Evolutionary conservation across 805 yeast genomes (phyloP).

Genomic region (Candida insectalens): DNA sequence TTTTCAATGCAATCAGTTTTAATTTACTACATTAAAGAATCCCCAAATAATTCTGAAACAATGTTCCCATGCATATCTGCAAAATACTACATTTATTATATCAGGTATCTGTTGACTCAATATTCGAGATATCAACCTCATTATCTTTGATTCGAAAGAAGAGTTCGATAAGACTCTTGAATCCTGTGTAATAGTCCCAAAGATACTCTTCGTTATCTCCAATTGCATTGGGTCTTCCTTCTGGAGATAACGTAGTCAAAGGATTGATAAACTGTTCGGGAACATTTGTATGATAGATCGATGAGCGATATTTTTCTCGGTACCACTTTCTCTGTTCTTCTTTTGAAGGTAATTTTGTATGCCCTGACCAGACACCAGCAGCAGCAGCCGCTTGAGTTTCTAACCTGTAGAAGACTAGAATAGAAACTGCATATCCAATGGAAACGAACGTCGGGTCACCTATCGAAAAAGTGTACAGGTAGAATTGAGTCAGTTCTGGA

Average conservation of each 20-base stretch:
- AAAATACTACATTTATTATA: no score
- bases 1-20: no score
- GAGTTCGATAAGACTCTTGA: neutral
- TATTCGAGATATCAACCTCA: neutral
- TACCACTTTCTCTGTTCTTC: constrained; percentile 28
- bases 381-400: constrained; percentile 43
- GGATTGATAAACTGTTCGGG: constrained; percentile 9
- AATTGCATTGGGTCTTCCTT: constrained; percentile 13
- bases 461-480: constrained; percentile 26
- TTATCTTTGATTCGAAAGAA: neutral
- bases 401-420: constrained; percentile 36
- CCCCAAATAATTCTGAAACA: no score
- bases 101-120: no score
- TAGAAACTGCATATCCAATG: constrained; percentile 32
- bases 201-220: neutral
- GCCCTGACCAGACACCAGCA: constrained; percentile 43
- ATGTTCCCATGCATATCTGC: no score
- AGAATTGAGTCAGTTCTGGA: constrained; percentile 10
- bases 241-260: constrained; percentile 4
- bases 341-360: constrained; percentile 27
- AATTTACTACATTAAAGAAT: no score
- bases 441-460: constrained; percentile 33
- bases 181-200: neutral
- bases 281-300: constrained; percentile 1
- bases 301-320: neutral